A percentile compares a stretch with the other conserved stretches of the same genome.
phyloP scores from a whole-genome alignment of 1,284 basidiomycete species.

The Cutaneotrichosporon spelunceum region DNA sequence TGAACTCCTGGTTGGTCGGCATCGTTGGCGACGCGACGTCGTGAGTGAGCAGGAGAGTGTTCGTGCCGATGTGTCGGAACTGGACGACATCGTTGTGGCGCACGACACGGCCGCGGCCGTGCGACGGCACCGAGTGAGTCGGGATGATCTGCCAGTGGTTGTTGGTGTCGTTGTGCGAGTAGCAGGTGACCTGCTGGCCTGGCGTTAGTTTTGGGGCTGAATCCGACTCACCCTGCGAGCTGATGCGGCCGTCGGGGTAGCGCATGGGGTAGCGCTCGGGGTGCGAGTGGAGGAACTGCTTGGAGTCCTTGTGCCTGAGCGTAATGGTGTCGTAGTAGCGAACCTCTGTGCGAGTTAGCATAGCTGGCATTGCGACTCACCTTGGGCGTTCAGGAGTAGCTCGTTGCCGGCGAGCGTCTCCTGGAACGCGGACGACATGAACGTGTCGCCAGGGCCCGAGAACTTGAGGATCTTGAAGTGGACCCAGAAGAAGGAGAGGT shows the following conservation, averaged over 20 bases:
- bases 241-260: constrained; percentile 95
- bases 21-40: constrained; percentile 96
- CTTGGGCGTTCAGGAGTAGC: constrained; percentile 81
- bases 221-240: constrained; percentile 63
- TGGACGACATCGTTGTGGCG: constrained; percentile 85
- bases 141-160: constrained; percentile 96
- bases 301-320: constrained; percentile 86
- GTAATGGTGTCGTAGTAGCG: constrained; percentile 87
- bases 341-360: constrained; percentile 63
- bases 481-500: constrained; percentile 93
- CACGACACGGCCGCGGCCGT: constrained; percentile 81
- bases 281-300: constrained; percentile 92
- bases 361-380: constrained; percentile 52
- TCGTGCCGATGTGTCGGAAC: constrained; percentile 80
- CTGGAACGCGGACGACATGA: constrained; percentile 98
- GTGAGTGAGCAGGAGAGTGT: constrained; percentile 82
- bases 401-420: constrained; percentile 92
- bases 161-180: constrained; percentile 68
- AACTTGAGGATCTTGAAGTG: constrained; percentile 89
- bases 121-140: constrained; percentile 83
- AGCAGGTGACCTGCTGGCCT: constrained; percentile 96
- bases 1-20: constrained; percentile 98
- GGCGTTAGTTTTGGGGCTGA: neutral
- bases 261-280: constrained; percentile 82
- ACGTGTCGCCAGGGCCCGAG: constrained; percentile 88